A percentile compares a stretch with the other conserved stretches of the same genome.
Evolutionary conservation across 2,329 filamentous ascomycete species (phyloP).

Genomic region (Phaeoacremonium minimum): DNA sequence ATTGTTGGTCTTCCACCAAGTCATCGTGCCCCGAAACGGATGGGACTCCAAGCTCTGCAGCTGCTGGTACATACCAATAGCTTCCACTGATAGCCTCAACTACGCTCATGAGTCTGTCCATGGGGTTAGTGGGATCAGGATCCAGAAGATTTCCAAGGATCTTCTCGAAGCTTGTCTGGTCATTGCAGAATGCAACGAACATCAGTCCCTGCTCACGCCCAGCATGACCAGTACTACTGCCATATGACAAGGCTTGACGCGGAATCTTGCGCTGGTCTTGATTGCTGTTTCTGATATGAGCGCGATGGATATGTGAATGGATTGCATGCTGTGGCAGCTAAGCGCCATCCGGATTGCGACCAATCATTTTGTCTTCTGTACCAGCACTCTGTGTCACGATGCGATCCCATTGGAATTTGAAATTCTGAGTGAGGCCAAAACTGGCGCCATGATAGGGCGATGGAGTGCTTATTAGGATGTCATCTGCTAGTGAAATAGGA

Average conservation of each 20-base stretch:
- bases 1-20: conserved; percentile 4
- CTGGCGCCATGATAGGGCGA: conserved; percentile 1
- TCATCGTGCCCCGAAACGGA: neutral
- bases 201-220: conserved; percentile 3
- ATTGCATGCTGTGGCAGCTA: conserved; percentile 5
- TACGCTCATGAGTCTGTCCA: neutral
- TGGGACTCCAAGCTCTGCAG: conserved; percentile 2
- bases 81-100: conserved; percentile 2
- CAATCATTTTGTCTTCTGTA: conserved; percentile 4
- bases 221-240: neutral
- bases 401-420: conserved; percentile 6
- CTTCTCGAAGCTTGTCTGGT: conserved; percentile 4
- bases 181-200: conserved; percentile 7
- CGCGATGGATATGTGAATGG: conserved; percentile 4
- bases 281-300: conserved; percentile 4
- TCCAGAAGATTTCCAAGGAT: conserved; percentile 3
- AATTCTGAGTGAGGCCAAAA: conserved; percentile 8
- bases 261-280: conserved; percentile 6
- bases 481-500: conserved; percentile 6
- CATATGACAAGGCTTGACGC: conserved; percentile 5
- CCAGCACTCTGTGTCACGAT: conserved; percentile 2
- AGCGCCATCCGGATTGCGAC: conserved; percentile 6
- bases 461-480: conserved; percentile 4
- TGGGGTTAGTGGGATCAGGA: neutral
- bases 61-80: conserved; percentile 6